Percentiles rank a stretch among this genome's conserved stretches.
These are phyloP conservation scores for Ustilago loliicola DNA, from an alignment of 1,284 basidiomycete species.

Conservation along the genomic window DNA sequence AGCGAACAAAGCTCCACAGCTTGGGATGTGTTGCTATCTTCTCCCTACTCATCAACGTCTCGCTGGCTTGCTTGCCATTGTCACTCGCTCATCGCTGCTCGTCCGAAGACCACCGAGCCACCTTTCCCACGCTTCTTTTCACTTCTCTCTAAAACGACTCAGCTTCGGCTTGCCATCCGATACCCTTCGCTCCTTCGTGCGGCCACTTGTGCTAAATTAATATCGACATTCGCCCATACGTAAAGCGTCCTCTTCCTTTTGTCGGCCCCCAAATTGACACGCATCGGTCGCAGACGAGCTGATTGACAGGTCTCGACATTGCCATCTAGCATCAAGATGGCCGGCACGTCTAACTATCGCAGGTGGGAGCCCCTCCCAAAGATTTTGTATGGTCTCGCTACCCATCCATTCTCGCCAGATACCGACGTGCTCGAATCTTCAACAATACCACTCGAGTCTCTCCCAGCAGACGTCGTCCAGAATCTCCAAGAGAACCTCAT, in stretches of 20 bases:
- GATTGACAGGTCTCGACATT: neutral
- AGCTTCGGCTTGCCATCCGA: slow-evolving; percentile 5
- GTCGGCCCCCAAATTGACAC: no score
- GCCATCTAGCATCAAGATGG: slow-evolving; percentile 18
- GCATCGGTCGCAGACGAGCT: neutral
- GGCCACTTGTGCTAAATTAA: slow-evolving; percentile 3
- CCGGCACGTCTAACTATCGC: slow-evolving; percentile 32
- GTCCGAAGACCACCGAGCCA: neutral
- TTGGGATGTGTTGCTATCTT: neutral
- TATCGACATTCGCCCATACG: neutral
- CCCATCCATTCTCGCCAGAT: slow-evolving; percentile 61
- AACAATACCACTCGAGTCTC: slow-evolving; percentile 32
- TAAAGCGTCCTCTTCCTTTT: neutral
- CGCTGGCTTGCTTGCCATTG: neutral
- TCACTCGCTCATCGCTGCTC: neutral
- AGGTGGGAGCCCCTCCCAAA: slow-evolving; percentile 65
- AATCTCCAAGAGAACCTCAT: slow-evolving; percentile 61
- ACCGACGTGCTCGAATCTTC: slow-evolving; percentile 54
- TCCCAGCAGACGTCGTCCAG: slow-evolving; percentile 32
- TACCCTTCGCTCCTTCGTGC: slow-evolving; percentile 1
- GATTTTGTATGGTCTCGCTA: slow-evolving; percentile 63
- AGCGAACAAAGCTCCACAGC: slow-evolving; percentile 5
- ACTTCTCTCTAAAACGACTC: neutral
- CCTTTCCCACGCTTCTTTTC: neutral
- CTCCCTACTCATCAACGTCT: neutral